Percentiles rank a stretch among this genome's conserved stretches.
These are phyloP conservation scores for Coleophoma eucalyptorum DNA, from an alignment of 2,329 filamentous ascomycete genomes.

Conservation along the genomic window DNA sequence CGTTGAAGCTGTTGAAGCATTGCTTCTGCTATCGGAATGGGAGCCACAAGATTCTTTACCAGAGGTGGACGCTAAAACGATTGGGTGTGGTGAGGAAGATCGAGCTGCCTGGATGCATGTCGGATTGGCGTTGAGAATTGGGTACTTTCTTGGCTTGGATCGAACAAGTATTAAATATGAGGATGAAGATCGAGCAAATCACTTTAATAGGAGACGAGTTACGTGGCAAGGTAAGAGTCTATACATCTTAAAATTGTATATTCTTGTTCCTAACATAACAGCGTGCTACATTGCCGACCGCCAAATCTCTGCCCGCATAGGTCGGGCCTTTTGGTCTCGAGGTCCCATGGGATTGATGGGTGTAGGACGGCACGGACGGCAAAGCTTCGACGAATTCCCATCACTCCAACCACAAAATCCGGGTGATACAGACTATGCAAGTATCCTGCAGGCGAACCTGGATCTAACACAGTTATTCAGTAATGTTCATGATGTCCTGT, in stretches of 20 bases:
- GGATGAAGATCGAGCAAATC: conserved; percentile 50
- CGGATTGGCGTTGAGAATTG: conserved; percentile 63
- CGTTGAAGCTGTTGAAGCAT: conserved; percentile 65
- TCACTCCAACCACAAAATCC: conserved; percentile 54
- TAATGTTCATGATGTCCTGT: conserved; percentile 69
- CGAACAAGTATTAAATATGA: conserved; percentile 61
- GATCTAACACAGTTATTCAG: conserved; percentile 68
- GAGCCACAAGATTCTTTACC: conserved; percentile 26
- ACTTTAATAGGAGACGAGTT: conserved; percentile 58
- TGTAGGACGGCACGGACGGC: conserved; percentile 26
- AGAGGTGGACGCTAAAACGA: conserved; percentile 37
- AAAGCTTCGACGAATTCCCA: conserved; percentile 58
- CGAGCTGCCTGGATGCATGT: conserved; percentile 74
- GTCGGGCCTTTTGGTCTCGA: conserved; percentile 69
- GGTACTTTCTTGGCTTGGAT: conserved; percentile 68
- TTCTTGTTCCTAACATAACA: conserved; percentile 4
- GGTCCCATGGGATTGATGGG: conserved; percentile 64
- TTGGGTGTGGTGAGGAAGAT: conserved; percentile 70
- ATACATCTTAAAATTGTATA: background rate
- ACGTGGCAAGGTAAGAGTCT: conserved; percentile 56
- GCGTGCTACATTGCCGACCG: conserved; percentile 57
- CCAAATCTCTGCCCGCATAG: conserved; percentile 65
- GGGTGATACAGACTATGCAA: conserved; percentile 63
- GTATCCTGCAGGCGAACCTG: conserved; percentile 65
- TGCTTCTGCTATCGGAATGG: conserved; percentile 68